Conservation (phyloP, 805 yeast genomes). For the Saturnispora mendoncae region DNA sequence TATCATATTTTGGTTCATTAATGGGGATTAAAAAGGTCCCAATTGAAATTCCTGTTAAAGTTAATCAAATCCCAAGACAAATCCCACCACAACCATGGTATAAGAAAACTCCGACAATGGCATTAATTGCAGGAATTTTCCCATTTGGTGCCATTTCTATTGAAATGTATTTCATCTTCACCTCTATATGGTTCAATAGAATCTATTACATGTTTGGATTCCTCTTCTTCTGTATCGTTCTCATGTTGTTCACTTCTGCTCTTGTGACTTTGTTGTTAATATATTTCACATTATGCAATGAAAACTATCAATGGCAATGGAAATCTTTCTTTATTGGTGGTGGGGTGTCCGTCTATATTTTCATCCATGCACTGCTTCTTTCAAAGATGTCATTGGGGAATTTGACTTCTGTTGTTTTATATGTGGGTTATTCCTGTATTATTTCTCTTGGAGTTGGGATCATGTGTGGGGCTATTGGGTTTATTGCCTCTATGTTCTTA, state of each 20-base stretch:
- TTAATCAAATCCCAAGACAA: constrained; percentile 94
- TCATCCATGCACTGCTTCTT: constrained; percentile 71
- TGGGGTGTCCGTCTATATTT: constrained; percentile 78
- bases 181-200: constrained; percentile 88
- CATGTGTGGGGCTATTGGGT: constrained; percentile 84
- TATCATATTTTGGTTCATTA: constrained; percentile 76
- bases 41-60: constrained; percentile 57
- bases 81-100: constrained; percentile 88
- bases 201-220: constrained; percentile 97
- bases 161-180: constrained; percentile 86
- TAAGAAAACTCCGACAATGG: constrained; percentile 54
- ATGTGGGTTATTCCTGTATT: constrained; percentile 72
- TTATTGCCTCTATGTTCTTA: constrained; percentile 62
- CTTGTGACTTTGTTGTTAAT: constrained; percentile 72
- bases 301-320: constrained; percentile 98
- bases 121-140: constrained; percentile 77
- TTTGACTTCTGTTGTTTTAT: constrained; percentile 65
- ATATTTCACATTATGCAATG: constrained; percentile 79
- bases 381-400: constrained; percentile 66
- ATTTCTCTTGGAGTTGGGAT: constrained; percentile 66
- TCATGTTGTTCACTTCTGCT: constrained; percentile 74
- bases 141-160: constrained; percentile 94
- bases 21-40: constrained; percentile 54
- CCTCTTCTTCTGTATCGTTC: constrained; percentile 75
- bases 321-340: constrained; percentile 80